Conservation (phyloP, 2,329 filamentous ascomycete genomes). For the Fusarium sarcochroum region DNA sequence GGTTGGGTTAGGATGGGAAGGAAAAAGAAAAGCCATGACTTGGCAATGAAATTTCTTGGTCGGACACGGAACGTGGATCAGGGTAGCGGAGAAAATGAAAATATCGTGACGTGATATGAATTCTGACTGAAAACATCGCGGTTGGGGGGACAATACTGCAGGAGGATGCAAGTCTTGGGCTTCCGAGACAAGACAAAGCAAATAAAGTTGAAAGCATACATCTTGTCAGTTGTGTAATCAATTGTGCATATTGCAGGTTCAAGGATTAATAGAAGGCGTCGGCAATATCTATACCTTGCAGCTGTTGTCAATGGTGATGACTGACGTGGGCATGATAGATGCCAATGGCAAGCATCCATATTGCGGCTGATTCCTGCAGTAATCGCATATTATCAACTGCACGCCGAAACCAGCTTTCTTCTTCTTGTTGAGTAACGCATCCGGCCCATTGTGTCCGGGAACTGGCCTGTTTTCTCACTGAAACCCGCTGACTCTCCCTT, state of each 20-base stretch:
- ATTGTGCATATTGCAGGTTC: conserved; percentile 15
- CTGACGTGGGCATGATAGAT: conserved; percentile 35
- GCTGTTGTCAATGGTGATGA: conserved; percentile 36
- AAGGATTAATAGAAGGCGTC: conserved; percentile 7
- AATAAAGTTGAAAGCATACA: conserved; percentile 19
- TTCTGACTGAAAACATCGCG: conserved; percentile 1
- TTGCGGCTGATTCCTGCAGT: not conserved
- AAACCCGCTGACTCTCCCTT: conserved; percentile 16
- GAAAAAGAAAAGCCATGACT: not conserved
- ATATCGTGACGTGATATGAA: conserved; percentile 12
- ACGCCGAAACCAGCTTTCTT: not conserved
- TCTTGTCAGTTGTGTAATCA: conserved; percentile 21
- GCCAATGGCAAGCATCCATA: conserved; percentile 12
- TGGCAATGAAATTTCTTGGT: conserved; percentile 7
- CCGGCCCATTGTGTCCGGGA: not conserved
- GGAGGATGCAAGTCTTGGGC: conserved; percentile 13
- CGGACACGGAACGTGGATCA: not conserved
- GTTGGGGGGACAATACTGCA: conserved; percentile 26
- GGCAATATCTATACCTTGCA: conserved; percentile 8
- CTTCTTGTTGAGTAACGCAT: conserved; percentile 11
- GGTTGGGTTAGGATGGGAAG: not conserved
- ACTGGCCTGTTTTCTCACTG: conserved; percentile 4
- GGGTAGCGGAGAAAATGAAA: not conserved
- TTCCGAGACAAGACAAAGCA: conserved; percentile 28
- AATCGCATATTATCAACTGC: not conserved